These are phyloP conservation scores for Nakazawaea ambrosiae DNA, from an alignment of 805 yeast genomes.

Conservation along the genomic window DNA sequence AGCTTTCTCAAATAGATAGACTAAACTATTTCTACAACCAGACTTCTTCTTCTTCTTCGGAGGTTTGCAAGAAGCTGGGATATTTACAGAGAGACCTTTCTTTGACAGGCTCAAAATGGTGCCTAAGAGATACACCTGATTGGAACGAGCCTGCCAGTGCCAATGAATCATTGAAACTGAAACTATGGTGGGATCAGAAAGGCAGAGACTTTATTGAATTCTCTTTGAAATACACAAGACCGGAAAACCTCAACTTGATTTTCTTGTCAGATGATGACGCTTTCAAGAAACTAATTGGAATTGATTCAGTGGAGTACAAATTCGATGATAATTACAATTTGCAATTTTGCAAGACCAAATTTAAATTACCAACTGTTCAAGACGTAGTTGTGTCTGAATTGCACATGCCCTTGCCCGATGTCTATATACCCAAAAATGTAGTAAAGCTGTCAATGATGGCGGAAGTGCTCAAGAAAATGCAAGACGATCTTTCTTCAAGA, in stretches of 20 bases:
- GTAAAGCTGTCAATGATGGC: constrained; percentile 21
- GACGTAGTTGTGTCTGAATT: constrained; percentile 4
- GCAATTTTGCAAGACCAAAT: too few species aligned
- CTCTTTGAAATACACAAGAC: constrained; percentile 21
- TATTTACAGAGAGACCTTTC: constrained; percentile 30
- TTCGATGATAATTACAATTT: background rate
- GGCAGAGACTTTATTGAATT: constrained; percentile 30
- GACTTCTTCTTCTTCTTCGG: constrained; percentile 30
- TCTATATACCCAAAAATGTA: constrained; percentile 28
- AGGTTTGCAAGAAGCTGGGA: constrained; percentile 38
- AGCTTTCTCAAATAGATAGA: constrained; percentile 38
- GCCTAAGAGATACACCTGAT: constrained; percentile 34
- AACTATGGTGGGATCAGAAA: constrained; percentile 34
- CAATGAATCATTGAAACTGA: constrained; percentile 24
- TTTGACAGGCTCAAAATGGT: constrained; percentile 26
- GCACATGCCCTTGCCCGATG: constrained; percentile 25
- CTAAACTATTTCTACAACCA: constrained; percentile 39
- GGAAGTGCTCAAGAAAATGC: constrained; percentile 17
- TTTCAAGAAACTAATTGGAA: background rate
- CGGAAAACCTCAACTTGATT: constrained; percentile 26
- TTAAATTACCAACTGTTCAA: too few species aligned
- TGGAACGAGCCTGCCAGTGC: constrained; percentile 23
- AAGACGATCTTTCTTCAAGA: constrained; percentile 13
- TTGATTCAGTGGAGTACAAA: constrained; percentile 21
- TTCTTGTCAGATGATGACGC: constrained; percentile 23